Conservation (phyloP, 2,329 filamentous ascomycete species). For the Paecilomyces sp. region DNA sequence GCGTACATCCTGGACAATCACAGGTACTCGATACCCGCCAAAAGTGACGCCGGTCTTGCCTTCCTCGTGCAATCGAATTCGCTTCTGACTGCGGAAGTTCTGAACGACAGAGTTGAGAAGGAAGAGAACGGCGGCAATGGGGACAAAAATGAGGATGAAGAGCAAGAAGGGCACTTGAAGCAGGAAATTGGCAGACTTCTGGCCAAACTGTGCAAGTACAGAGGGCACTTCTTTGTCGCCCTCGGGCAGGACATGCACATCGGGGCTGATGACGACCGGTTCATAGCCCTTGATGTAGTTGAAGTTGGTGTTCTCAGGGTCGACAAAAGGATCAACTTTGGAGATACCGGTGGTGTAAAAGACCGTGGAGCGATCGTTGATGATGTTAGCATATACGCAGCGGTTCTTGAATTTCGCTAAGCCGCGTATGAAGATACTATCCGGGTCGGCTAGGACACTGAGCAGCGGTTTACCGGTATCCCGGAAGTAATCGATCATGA, state of each 20-base stretch:
- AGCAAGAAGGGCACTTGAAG: constrained; percentile 57
- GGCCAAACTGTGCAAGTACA: constrained; percentile 27
- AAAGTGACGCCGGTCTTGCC: constrained; percentile 62
- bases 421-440: constrained; percentile 78
- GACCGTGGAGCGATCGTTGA: constrained; percentile 75
- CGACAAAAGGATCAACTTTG: constrained; percentile 67
- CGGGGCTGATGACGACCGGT: constrained; percentile 63
- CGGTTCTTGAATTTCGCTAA: constrained; percentile 68
- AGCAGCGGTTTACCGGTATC: constrained; percentile 75
- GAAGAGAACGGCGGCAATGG: constrained; percentile 64
- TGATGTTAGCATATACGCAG: constrained; percentile 75
- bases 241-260: constrained; percentile 22
- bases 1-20: constrained; percentile 68
- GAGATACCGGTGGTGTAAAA: constrained; percentile 79
- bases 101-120: constrained; percentile 71
- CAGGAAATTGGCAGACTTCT: constrained; percentile 31
- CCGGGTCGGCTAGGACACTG: constrained; percentile 70
- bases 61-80: constrained; percentile 69
- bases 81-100: constrained; percentile 63
- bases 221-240: constrained; percentile 8
- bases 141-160: constrained; percentile 63
- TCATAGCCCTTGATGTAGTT: constrained; percentile 70
- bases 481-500: constrained; percentile 78
- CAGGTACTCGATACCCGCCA: constrained; percentile 65
- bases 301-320: constrained; percentile 60